These are phyloP conservation scores for Talaromyces adpressus DNA, from an alignment of 495 filamentous ascomycete genomes.

Conservation along the genomic window DNA sequence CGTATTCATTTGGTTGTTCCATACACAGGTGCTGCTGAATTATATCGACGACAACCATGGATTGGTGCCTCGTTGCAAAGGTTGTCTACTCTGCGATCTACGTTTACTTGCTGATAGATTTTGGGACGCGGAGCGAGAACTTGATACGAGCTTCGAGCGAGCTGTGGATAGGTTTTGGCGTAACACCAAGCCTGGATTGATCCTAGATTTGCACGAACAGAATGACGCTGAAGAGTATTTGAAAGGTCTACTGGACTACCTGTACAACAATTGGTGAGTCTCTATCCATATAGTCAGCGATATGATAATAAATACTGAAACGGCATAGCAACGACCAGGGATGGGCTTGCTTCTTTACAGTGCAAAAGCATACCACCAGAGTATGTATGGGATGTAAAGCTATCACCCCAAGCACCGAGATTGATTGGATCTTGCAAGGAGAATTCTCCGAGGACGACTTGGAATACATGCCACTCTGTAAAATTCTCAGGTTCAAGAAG, in stretches of 20 bases:
- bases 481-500: no score
- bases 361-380: no score
- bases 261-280: not conserved
- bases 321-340: no score
- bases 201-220: not conserved
- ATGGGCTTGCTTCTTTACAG: no score
- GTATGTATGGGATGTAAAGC: no score
- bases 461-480: no score
- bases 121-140: slow-evolving; percentile 11
- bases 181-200: not conserved
- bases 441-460: no score
- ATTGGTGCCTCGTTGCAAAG: not conserved
- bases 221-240: slow-evolving; percentile 24
- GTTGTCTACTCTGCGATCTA: slow-evolving; percentile 17
- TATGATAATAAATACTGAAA: no score
- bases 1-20: slow-evolving; percentile 31
- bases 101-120: slow-evolving; percentile 12
- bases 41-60: slow-evolving; percentile 21
- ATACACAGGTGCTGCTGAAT: slow-evolving; percentile 30
- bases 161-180: slow-evolving; percentile 1
- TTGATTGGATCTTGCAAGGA: no score
- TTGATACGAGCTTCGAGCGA: not conserved
- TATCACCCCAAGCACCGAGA: no score
- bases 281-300: not conserved
- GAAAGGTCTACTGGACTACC: slow-evolving; percentile 9